Evolutionary conservation across 2,329 filamentous ascomycete genomes (phyloP), one percentile per base, ranked within the genome.

Genomic region (Ophiostoma ulmi): DNA sequence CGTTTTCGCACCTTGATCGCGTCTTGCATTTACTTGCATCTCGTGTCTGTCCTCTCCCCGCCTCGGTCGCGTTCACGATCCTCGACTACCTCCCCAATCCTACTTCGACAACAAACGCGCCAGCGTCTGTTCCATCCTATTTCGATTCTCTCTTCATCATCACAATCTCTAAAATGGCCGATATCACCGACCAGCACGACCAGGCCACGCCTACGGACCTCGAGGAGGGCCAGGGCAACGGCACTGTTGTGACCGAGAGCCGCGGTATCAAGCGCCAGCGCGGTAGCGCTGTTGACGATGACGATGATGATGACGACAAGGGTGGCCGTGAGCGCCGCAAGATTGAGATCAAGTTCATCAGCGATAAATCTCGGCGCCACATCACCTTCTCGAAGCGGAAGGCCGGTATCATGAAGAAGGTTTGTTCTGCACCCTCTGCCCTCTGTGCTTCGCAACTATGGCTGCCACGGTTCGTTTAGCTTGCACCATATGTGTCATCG

Each of bases 321-420:
- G 93, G 93, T 74, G 93, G 93, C 79, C 94, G 95, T 82, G 95
- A 98, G 87, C 91, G 95, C 80, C 90, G 95, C 84, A 99, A 99
- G 91, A 99, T 99, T 78, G 95, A 99, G 83, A 99, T 99, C 85
- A 99, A 99, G 87, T 99, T 99, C 84, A 99, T 99, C 82, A 94
- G 94, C 82, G 95, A 99, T 84, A 99, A 99, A 86, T 98, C 94
- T 83, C 93, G 95, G 83, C 91, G 95, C 74, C 95, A 99, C 85
- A 99, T 98, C 80, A 98, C 95, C 78, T 98, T 99, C 82, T 98
- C 94, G 76, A 99, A 99, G 89, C 93, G 95, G 81, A 99, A 99
- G 86, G 95, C 95, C 71, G 95, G 95, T 77, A 98, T 99, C 82
- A 98, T 99, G 95, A 98, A 99, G 87, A 98, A 98, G 93, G 95